phyloP scores from a whole-genome alignment of 164 flowering plant species.

The Akebia trifoliata region DNA sequence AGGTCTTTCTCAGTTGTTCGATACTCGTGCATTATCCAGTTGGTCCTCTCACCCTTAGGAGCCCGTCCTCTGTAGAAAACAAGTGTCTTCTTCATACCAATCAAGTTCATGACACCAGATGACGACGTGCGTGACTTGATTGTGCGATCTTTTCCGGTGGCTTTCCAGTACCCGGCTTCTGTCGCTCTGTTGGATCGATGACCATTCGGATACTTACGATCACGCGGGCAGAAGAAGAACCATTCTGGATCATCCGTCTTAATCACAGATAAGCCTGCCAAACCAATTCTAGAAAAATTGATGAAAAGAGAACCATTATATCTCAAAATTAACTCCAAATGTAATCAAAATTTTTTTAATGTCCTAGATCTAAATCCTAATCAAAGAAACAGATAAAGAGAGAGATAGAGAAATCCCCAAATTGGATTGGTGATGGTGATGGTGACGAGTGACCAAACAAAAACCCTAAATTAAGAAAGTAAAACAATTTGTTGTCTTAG shows the following conservation, averaged over 20 bases:
- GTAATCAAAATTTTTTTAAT: too few relatives aligned
- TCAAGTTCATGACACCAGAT: not conserved
- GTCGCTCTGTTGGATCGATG: slow-evolving; percentile 15
- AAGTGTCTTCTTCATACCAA: slow-evolving; percentile 10
- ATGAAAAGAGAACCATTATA: too few relatives aligned
- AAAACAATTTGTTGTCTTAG: not conserved
- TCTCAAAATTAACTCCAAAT: too few relatives aligned
- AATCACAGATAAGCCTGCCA: slow-evolving; percentile 3
- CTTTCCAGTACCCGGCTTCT: slow-evolving; percentile 20
- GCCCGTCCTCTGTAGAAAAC: slow-evolving; percentile 11
- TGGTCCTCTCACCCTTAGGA: slow-evolving; percentile 8
- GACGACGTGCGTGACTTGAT: slow-evolving; percentile 10
- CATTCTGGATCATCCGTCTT: slow-evolving; percentile 14
- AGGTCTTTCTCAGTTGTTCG: too few relatives aligned
- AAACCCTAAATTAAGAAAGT: not conserved
- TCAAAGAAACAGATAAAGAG: too few relatives aligned
- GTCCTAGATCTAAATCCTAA: too few relatives aligned
- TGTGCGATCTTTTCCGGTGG: slow-evolving; percentile 14
- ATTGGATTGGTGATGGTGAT: too few relatives aligned
- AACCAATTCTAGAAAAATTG: not conserved
- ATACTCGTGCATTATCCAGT: slow-evolving; percentile 14
- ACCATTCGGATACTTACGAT: slow-evolving; percentile 17
- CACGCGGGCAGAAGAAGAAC: slow-evolving; percentile 18
- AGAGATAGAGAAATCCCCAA: too few relatives aligned
- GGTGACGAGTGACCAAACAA: too few relatives aligned